phyloP scores from a whole-genome alignment of 805 yeast species.

The Teunomyces panamensis region DNA sequence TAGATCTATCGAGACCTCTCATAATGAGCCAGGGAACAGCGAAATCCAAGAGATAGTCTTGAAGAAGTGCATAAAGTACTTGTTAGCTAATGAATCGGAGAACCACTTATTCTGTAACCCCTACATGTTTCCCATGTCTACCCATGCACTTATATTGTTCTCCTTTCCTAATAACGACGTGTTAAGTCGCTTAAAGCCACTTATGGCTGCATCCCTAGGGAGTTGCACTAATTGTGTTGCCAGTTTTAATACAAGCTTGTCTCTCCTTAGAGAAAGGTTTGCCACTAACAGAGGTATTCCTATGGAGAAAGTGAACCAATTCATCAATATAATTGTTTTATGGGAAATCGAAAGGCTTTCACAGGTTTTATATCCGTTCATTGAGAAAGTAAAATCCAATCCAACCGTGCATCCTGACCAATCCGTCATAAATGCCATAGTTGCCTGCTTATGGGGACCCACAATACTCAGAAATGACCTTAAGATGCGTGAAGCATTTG shows the following conservation, averaged over 20 bases:
- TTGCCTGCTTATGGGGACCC: constrained; percentile 8
- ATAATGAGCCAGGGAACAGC: constrained; percentile 24
- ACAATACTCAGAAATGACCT: constrained; percentile 4
- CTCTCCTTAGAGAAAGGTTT: constrained; percentile 50
- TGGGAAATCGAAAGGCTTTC: constrained; percentile 32
- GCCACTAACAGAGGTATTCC: constrained; percentile 46
- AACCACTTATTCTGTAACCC: constrained; percentile 61
- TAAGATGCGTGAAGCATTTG: constrained; percentile 3
- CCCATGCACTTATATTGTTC: constrained; percentile 56
- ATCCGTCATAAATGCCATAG: not conserved
- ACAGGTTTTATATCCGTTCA: constrained; percentile 7
- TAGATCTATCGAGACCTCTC: constrained; percentile 21
- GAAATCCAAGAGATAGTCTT: constrained; percentile 26
- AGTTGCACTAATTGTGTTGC: constrained; percentile 54
- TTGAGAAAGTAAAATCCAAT: not conserved
- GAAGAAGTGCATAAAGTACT: constrained; percentile 21
- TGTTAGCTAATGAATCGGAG: constrained; percentile 14
- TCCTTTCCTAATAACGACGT: constrained; percentile 55
- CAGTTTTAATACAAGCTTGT: constrained; percentile 52
- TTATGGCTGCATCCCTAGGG: constrained; percentile 38
- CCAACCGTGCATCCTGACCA: not conserved
- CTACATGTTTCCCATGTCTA: constrained; percentile 44
- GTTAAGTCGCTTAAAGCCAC: constrained; percentile 40
- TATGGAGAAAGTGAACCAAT: constrained; percentile 27
- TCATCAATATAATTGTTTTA: constrained; percentile 27